Base-by-base conservation (phyloP, 345 rosid species). In the Cochlearia excelsa region DNA sequence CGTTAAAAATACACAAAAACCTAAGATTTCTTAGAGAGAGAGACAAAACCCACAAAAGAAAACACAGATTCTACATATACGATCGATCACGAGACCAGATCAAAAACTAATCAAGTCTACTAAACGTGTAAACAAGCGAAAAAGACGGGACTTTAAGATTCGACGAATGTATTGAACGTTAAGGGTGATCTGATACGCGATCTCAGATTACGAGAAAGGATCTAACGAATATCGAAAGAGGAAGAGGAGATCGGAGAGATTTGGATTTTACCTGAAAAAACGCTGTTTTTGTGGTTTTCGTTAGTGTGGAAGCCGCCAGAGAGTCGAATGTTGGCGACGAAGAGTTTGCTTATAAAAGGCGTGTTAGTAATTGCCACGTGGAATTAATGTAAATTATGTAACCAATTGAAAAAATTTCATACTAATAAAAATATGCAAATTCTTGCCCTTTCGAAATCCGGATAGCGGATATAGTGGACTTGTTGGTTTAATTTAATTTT, bases 231-330 rank as follows among this genome's bases (percentile, higher is more conserved):
- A 2, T 6, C 3, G 7, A 44, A 28, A 9, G 26, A 51, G 1
- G 53, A 45, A 52, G 54, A 52, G 55, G 16, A 46, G 51, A 61
- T 61, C 67, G 67, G 62, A 61, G 56, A 68, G 5, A 48, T n/a
- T 1, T 27, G 6, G 50, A n/a, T 30, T 27, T 9, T 30, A 68
- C 72, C 72, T 68, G 66, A 16, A 52, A 52, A 38, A 52, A 59
- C 59, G 59, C 35, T 59, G 54, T 47, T 46, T 60, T 49, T 67
- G 23, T 16, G 23, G 23, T 16, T 16, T 16, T 16, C 23, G 45
- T 42, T 31, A 60, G 62, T 46, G 73, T 54, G 23, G 58, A 61
- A 61, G 63, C 68, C 38, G 73, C 63, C 73, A 68, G 57, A 49
- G 68, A 68, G 34, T 45, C 11, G 41, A 44, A 51, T 52, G 66